Percentiles rank a stretch among this genome's conserved stretches.
phyloP scores from a whole-genome alignment of 169 alveolate genomes.

The Plasmodium coatneyi region DNA sequence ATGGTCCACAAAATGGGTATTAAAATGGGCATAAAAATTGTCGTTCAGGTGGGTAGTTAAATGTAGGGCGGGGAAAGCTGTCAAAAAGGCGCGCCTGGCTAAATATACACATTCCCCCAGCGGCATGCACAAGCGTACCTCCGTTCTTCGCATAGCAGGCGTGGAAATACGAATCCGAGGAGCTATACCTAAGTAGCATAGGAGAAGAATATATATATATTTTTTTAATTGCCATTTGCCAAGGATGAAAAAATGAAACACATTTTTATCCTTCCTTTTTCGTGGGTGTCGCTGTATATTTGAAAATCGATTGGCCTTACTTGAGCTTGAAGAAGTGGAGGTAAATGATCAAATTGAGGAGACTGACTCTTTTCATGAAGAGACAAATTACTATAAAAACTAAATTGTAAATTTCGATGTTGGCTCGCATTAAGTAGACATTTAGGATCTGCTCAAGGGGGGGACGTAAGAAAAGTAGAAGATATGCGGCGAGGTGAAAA shows the following conservation, averaged over 20 bases:
- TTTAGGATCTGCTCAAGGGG: conserved; percentile 27
- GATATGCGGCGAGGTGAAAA: background rate
- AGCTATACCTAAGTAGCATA: conserved; percentile 21
- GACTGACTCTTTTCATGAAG: conserved; percentile 50
- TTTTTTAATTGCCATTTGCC: background rate
- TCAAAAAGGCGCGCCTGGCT: background rate
- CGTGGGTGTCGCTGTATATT: background rate
- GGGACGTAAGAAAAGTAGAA: background rate
- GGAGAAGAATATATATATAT: background rate
- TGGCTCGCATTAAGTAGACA: conserved; percentile 59
- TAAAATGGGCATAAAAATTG: background rate
- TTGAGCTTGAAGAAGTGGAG: conserved; percentile 64
- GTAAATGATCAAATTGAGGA: conserved; percentile 52
- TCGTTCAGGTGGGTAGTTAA: background rate
- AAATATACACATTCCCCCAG: background rate
- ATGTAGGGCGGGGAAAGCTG: background rate
- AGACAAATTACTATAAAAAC: conserved; percentile 61
- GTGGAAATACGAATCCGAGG: conserved; percentile 74
- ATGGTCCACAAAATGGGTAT: too few relatives aligned
- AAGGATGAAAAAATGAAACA: background rate
- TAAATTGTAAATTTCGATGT: conserved; percentile 63
- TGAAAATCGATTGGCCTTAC: conserved; percentile 1
- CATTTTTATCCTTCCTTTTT: background rate
- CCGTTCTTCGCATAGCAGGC: conserved; percentile 73
- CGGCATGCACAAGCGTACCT: conserved; percentile 3